Evolutionary conservation across 140 eudicot species (phyloP), one percentile per base, ranked within the genome.

Genomic region (Bidens hawaiensis): DNA sequence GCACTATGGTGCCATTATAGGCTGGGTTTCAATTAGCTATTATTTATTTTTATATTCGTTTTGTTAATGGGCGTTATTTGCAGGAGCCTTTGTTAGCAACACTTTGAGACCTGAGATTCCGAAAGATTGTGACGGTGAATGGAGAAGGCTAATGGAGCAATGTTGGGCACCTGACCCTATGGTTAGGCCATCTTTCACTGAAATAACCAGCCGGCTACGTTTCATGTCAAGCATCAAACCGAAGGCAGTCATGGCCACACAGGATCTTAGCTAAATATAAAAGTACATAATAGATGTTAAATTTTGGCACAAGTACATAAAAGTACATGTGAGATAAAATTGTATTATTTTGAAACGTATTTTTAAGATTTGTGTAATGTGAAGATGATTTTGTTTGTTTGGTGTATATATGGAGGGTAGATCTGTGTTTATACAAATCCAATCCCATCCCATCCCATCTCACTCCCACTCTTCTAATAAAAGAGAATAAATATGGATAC

Each of bases 161-260:
- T 90, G 97, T 78, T 90, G 97, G 97, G 89, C 97, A 3, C 95
- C 97, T n/a, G 79, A 86, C 69, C 97, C 97, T 9, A 55, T 69
- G 30, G 63, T 42, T n/a, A 80, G 95, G 64, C 97, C 97, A 10
- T 74, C 87, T 0, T 90, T 90, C 69, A 81, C 95, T 0, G 94
- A 90, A 67, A 81, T 90, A 18, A 82, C 94, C 31, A 64, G 68
- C 6, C 81, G 83, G 42, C 64, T 90, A 56, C 90, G 95, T 5
- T 60, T 76, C 15, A 90, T 90, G 97, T 78, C 78, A 55, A 95
- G 64, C 58, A 40, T 79, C 71, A 76, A 72, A 67, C 67, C 64
- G 24, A 79, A 26, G 60, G 36, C 16, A 74, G 63, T 42, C 82
- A 48, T 55, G 57, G 19, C 22, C 59, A n/a, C 59, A 72, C 62